Evolutionary conservation across 495 filamentous ascomycete species (phyloP).

Genomic region (Aspergillus conjunctus): DNA sequence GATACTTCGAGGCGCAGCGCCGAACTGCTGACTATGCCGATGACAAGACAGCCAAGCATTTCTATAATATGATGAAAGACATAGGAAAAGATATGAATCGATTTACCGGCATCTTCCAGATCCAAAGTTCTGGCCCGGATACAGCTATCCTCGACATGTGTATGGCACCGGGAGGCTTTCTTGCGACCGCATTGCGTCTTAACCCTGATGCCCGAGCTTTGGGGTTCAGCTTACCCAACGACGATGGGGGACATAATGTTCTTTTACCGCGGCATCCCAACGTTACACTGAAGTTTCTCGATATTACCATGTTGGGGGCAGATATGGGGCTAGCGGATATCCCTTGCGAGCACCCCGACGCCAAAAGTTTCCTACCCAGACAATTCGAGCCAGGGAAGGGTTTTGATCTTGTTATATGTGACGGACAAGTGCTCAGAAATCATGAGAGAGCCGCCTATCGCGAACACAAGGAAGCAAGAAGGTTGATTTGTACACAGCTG

Average conservation of each 20-base stretch:
- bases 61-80: constrained; percentile 40
- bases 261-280: constrained; percentile 25
- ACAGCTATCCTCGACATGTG: constrained; percentile 55
- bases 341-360: constrained; percentile 47
- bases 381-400: constrained; percentile 21
- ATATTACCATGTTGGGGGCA: constrained; percentile 56
- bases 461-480: constrained; percentile 41
- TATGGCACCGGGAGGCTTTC: constrained; percentile 60
- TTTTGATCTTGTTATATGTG: constrained; percentile 60
- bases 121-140: background rate
- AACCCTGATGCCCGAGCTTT: constrained; percentile 38
- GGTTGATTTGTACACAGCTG: constrained; percentile 48
- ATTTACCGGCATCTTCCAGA: constrained; percentile 24
- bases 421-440: constrained; percentile 56
- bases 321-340: constrained; percentile 52
- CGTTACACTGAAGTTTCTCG: constrained; percentile 37
- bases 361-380: constrained; percentile 36
- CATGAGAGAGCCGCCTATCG: constrained; percentile 47
- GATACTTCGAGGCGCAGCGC: constrained; percentile 41
- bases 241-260: constrained; percentile 49
- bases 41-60: constrained; percentile 14
- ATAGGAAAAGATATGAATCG: constrained; percentile 35
- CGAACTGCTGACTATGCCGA: constrained; percentile 34
- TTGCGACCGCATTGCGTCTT: constrained; percentile 33
- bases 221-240: constrained; percentile 47